Base-by-base conservation (phyloP, 2,329 filamentous ascomycete genomes). In the Passalora sequoiae region DNA sequence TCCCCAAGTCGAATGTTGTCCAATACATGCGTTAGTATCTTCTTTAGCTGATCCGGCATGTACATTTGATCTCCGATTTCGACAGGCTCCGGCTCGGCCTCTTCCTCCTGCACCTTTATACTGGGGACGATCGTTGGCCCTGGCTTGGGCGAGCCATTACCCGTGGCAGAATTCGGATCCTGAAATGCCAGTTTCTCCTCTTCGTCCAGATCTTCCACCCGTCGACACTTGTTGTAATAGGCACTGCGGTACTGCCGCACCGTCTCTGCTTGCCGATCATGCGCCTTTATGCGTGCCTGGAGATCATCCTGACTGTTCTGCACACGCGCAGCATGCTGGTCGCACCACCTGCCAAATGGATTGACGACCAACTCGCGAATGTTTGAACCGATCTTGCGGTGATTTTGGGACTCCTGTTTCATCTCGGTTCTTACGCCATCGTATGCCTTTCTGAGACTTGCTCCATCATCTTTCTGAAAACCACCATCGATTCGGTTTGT, bases 181-280 rank as follows among this genome's bases (percentile, higher is more conserved):
- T 95, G 89, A 68, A 98, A 98, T 28, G 89, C 92, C 43, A 98
- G 77, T 69, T 98, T 97, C 66, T 96, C 95, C 72, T 98, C 94
- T 68, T 98, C 92, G 65, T 98, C 92, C 48, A 97, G 71, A 63
- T 98, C 92, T 65, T 98, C 94, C 5, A 97, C 84, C 50, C 96
- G 73, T 38, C 94, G 84, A 65, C 92, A 98, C 70, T 97, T 98
- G 74, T 97, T 98, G 77, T 97, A 97, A 69, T 98, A 98, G 58
- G 87, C 86, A 66, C 86, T 95, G 53, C 92, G 82, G 57, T 96
- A 78, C 70, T 97, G 97, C 75, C 89, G 88, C 49, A 95, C 88
- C 15, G 78, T 67, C 50, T 98, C 92, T 46, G 85, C 84, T 67
- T 98, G 94, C 55, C 86, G 86, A 63, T 95, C 88, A 66, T 97